Evolutionary conservation across 495 filamentous ascomycete species (phyloP), one percentile per base, ranked within the genome.

Genomic region (Aspergillus indologenus): DNA sequence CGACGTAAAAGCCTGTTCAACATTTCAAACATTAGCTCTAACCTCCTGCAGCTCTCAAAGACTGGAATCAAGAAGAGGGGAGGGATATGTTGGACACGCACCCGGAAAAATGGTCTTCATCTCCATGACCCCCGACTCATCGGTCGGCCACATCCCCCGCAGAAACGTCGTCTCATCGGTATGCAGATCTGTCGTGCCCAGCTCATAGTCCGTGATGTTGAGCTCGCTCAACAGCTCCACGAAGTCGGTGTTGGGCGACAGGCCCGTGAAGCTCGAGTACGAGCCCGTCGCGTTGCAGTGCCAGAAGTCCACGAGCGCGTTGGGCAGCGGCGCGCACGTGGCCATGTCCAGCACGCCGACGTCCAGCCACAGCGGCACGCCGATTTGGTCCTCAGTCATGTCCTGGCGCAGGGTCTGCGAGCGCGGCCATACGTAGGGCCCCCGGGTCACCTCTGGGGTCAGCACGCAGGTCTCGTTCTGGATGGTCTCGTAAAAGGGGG

Each of bases 261-360:
- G 75, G 65, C 57, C 75, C 0, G 80, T 69, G 55, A 84, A 75
- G 12, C 73, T 74, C 20, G 72, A 76, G 63, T 85, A 85, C 8
- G 77, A 72, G 23, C 81, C 81, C 31, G 61, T 69, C 5, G 65
- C 58, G 61, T 80, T 79, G 66, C 67, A 72, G 58, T 77, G 77
- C 81, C 84, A 85, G 54, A 83, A 71, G 63, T 87, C 85, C 42
- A 87, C 66, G 54, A 79, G 82, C 5, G 75, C 74, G 53, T 71
- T 66, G 0, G 73, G 67, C 18, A 85, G 62, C 0, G 80, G 72
- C 47, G 75, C 65, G 64, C 82, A 86, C 46, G 75, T 82, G n/a
- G 71, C 71, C 57, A 78, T 71, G 62, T 84, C 81, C 47, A 85
- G 64, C 8, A 86, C 71, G 29, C 83, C 81, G 40, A 85, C 65